These are phyloP conservation scores for Acanthamoeba lenticulata DNA, from an alignment of 208 protist species.

Conservation along the genomic window DNA sequence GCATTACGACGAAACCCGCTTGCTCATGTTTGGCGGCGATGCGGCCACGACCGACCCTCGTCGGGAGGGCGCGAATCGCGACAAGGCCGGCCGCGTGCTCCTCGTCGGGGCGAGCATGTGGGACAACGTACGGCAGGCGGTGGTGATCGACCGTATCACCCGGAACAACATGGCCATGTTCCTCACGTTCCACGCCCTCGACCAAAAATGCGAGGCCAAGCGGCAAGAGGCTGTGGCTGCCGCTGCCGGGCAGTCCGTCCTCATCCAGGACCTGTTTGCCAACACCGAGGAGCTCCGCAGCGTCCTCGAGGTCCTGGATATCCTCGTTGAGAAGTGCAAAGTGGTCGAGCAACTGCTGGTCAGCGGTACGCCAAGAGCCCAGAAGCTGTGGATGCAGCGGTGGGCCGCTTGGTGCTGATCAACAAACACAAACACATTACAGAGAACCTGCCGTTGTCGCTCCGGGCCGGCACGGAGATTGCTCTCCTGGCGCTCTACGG, in stretches of 20 bases:
- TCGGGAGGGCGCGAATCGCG: neutral
- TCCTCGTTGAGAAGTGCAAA: neutral
- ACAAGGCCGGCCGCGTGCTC: neutral
- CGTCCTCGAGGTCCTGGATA: neutral
- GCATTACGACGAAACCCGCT: neutral
- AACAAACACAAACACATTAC: neutral
- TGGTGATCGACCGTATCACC: neutral
- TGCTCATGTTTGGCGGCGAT: neutral
- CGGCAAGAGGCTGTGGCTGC: too few species aligned
- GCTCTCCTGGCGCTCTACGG: neutral
- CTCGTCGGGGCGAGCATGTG: neutral
- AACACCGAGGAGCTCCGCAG: neutral
- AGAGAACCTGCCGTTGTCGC: neutral
- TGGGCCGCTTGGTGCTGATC: neutral
- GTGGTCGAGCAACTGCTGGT: neutral
- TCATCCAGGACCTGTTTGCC: neutral
- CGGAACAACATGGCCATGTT: conserved; percentile 1
- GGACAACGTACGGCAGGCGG: neutral
- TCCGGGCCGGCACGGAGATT: neutral
- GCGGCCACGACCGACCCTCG: neutral
- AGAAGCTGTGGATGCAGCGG: too few species aligned
- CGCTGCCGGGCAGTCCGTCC: too few species aligned
- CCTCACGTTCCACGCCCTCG: conserved; percentile 1
- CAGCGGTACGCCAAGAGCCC: neutral
- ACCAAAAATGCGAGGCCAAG: neutral